These are phyloP conservation scores for Pseudogymnoascus sp. DNA, from an alignment of 2,329 filamentous ascomycete genomes.

Conservation along the genomic window DNA sequence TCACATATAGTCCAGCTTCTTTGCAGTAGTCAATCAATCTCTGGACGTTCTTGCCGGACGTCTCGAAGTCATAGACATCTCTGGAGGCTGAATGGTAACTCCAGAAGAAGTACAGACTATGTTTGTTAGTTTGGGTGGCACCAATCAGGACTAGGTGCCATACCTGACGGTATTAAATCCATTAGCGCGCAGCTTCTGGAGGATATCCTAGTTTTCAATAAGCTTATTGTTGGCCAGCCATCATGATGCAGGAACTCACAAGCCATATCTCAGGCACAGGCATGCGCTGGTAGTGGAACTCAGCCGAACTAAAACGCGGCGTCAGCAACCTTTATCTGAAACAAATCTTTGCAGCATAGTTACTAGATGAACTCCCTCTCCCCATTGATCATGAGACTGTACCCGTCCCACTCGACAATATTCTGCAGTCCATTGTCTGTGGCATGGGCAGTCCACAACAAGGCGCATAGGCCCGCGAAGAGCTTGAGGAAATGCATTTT, in stretches of 20 bases:
- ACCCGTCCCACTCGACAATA: conserved; percentile 43
- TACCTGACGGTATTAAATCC: conserved; percentile 43
- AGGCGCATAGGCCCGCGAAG: conserved; percentile 18
- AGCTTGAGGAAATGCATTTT: conserved; percentile 21
- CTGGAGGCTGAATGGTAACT: conserved; percentile 39
- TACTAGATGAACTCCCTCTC: conserved; percentile 39
- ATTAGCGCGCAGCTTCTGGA: conserved; percentile 45
- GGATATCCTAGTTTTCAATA: conserved; percentile 34
- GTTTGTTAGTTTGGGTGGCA: conserved; percentile 8
- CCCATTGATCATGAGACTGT: conserved; percentile 42
- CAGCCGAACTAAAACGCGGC: conserved; percentile 23
- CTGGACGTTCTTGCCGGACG: conserved; percentile 42
- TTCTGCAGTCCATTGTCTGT: conserved; percentile 35
- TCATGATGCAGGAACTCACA: conserved; percentile 17
- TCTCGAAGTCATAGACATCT: conserved; percentile 41
- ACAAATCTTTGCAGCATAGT: conserved; percentile 1
- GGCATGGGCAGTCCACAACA: conserved; percentile 23
- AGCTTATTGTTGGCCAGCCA: neutral
- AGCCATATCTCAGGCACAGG: conserved; percentile 46
- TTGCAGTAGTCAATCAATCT: conserved; percentile 42
- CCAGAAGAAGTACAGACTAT: conserved; percentile 41
- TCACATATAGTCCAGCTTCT: conserved; percentile 43
- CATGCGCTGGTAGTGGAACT: conserved; percentile 46
- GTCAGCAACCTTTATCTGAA: neutral
- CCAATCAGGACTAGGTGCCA: neutral